phyloP scores from a whole-genome alignment of 2,329 filamentous ascomycete genomes.

The Alternaria burnsii region DNA sequence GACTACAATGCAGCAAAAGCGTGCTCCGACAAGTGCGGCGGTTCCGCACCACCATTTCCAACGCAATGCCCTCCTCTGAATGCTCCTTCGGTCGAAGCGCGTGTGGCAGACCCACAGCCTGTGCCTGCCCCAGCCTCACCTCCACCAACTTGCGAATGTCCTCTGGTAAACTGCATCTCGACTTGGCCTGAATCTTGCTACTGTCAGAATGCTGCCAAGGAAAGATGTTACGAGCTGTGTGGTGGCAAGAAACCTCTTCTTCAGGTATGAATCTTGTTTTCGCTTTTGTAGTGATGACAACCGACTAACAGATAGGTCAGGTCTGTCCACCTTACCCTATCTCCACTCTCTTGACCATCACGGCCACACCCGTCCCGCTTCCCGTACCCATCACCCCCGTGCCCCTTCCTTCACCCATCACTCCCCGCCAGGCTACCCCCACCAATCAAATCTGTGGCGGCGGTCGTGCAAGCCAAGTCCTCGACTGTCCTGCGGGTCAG shows the following conservation, averaged over 20 bases:
- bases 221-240: conserved; percentile 32
- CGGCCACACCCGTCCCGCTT: not conserved
- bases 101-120: not conserved
- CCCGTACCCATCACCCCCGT: not conserved
- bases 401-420: conserved; percentile 2
- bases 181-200: conserved; percentile 41
- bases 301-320: not conserved
- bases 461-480: conserved; percentile 21
- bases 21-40: conserved; percentile 37
- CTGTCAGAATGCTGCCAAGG: conserved; percentile 36
- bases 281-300: not conserved
- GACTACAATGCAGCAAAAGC: conserved; percentile 29
- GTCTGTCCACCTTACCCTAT: conserved; percentile 1
- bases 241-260: conserved; percentile 29
- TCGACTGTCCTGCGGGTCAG: conserved; percentile 24
- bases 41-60: conserved; percentile 9
- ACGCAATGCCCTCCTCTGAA: not conserved
- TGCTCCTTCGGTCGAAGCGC: not conserved
- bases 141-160: conserved; percentile 31
- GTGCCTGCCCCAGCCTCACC: not conserved
- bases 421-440: conserved; percentile 9
- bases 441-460: conserved; percentile 41
- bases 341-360: not conserved
- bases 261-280: conserved; percentile 8
- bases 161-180: conserved; percentile 28